Conservation (phyloP, 768 basidiomycete species). For the Daedaleopsis nitida region DNA sequence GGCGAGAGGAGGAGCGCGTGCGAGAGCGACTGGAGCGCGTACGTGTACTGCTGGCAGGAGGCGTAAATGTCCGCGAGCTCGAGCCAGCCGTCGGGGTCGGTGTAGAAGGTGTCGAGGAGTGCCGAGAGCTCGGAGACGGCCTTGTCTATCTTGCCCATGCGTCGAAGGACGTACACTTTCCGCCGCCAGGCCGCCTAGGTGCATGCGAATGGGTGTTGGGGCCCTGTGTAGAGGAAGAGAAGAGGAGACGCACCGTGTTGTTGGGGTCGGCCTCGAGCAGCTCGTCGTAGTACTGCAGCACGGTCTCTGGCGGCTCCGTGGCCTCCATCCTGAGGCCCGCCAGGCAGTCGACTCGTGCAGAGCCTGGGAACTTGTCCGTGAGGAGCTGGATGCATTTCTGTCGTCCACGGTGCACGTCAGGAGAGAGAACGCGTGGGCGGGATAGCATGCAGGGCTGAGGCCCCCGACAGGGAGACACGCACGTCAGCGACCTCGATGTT, state of each 20-base stretch:
- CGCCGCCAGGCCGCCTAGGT: constrained; percentile 75
- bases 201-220: background rate
- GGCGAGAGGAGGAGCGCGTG: constrained; percentile 83
- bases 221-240: background rate
- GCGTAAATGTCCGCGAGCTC: constrained; percentile 83
- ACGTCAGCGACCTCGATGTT: constrained; percentile 76
- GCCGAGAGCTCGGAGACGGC: constrained; percentile 72
- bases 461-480: constrained; percentile 27
- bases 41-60: constrained; percentile 73
- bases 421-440: background rate
- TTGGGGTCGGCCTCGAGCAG: constrained; percentile 65
- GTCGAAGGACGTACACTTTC: constrained; percentile 70
- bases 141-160: constrained; percentile 60
- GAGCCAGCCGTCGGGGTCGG: constrained; percentile 86
- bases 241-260: constrained; percentile 58
- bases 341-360: constrained; percentile 78
- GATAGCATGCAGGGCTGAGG: background rate
- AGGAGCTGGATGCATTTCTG: constrained; percentile 69
- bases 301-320: constrained; percentile 54
- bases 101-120: constrained; percentile 86
- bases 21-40: constrained; percentile 72
- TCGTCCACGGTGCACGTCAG: background rate
- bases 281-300: constrained; percentile 62
- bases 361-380: constrained; percentile 68
- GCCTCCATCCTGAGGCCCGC: constrained; percentile 80